phyloP scores from a whole-genome alignment of 2,329 filamentous ascomycete species.

The Emergomyces orientalis region DNA sequence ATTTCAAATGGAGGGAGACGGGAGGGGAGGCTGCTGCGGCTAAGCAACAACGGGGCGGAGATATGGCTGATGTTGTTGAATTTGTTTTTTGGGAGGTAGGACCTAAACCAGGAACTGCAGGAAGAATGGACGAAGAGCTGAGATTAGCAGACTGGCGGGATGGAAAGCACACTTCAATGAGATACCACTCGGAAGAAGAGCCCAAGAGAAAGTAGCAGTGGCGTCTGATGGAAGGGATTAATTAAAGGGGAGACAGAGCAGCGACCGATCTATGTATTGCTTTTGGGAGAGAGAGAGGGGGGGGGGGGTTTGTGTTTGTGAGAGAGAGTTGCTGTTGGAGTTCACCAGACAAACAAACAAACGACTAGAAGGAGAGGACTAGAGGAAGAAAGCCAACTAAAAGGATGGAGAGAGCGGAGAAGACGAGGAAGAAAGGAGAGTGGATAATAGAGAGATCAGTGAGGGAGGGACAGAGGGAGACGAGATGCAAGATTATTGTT shows the following conservation, averaged over 20 bases:
- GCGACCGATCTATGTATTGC: neutral
- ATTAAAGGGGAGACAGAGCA: neutral
- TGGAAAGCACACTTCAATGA: neutral
- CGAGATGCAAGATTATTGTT: neutral
- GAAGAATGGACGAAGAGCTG: neutral
- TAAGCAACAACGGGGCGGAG: neutral
- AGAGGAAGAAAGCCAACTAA: constrained; percentile 8
- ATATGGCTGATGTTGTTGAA: neutral
- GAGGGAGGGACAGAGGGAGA: constrained; percentile 7
- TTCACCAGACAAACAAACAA: constrained; percentile 1
- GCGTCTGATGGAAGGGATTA: neutral
- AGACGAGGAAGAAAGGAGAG: constrained; percentile 17
- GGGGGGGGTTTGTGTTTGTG: neutral
- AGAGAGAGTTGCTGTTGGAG: neutral
- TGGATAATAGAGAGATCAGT: constrained; percentile 9
- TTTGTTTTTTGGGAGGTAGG: neutral
- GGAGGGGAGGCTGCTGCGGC: neutral
- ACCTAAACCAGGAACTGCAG: neutral
- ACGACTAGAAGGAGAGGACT: constrained; percentile 1
- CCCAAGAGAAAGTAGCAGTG: neutral
- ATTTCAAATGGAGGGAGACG: no score
- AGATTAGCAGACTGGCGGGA: neutral
- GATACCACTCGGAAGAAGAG: neutral
- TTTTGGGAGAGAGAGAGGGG: neutral
- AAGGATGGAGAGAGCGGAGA: constrained; percentile 15